Evolutionary conservation across 768 basidiomycete species (phyloP).

Genomic region (Daedaleopsis nitida): DNA sequence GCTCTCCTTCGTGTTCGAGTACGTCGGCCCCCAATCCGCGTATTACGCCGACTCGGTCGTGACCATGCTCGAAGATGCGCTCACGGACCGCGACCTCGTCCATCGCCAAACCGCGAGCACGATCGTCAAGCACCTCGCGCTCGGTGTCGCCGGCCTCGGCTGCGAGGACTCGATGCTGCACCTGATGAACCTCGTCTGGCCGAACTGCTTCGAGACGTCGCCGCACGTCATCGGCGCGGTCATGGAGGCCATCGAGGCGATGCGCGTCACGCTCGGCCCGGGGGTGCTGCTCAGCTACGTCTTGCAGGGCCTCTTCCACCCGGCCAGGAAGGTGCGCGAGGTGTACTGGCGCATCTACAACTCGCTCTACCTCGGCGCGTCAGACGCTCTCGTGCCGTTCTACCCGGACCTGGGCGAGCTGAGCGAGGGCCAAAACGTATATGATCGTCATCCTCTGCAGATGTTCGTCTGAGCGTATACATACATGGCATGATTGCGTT

Average conservation of each 20-base stretch:
- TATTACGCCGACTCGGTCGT: conserved; percentile 98
- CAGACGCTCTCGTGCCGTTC: conserved; percentile 92
- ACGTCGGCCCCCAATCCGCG: conserved; percentile 94
- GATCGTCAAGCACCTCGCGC: conserved; percentile 96
- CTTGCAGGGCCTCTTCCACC: conserved; percentile 95
- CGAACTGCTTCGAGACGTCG: conserved; percentile 97
- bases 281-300: conserved; percentile 91
- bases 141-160: conserved; percentile 95
- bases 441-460: conserved; percentile 82
- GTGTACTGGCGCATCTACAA: conserved; percentile 97
- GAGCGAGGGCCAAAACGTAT: conserved; percentile 86
- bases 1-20: conserved; percentile 98
- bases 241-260: conserved; percentile 97
- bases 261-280: conserved; percentile 94
- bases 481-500: too few species aligned
- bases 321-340: conserved; percentile 95
- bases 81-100: conserved; percentile 97
- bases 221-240: conserved; percentile 98
- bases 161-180: conserved; percentile 99
- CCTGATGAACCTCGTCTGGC: conserved; percentile 98
- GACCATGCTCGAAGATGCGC: conserved; percentile 96
- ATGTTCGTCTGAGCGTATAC: conserved; percentile 67
- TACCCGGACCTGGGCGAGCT: conserved; percentile 90
- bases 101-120: conserved; percentile 98
- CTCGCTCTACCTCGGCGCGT: conserved; percentile 86